Base-by-base conservation (phyloP, 2,329 filamentous ascomycete genomes). In the Colletotrichum sp. region DNA sequence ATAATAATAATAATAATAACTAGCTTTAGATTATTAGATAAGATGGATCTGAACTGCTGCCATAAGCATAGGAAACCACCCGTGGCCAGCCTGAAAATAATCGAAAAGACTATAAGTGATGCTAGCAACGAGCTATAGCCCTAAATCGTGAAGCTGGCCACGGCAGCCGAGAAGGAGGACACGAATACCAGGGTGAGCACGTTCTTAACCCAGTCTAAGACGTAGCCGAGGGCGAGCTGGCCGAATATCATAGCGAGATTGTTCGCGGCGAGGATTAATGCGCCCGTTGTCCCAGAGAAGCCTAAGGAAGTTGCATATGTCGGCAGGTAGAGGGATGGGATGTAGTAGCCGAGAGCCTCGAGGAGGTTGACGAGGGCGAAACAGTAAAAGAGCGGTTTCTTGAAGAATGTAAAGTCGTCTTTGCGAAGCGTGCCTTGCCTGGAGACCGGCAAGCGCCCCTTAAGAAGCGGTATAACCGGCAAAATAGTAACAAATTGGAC, bases 41-140 rank as follows among this genome's bases (percentile, higher is more conserved):
- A 75, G 21, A 78, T 68, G 1, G 79, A 76, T 3, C 81, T 80
- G 60, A 83, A 82, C 57, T 79, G 80, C 16, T 78, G 74, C 80
- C 79, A 82, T 0, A 81, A 70, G 7, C 80, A 77, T 0, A 77
- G 78, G 57, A 78, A 83, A 0, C 77, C 80, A 7, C 90, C 88
- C 0, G 90, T 90, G 67, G 92, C 92, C 81, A 91, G 88, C 0
- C 91, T 91, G 78, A 90, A 93, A 0, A 87, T 82, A 4, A 91
- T 80, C 5, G 88, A 86, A 79, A 92, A 93, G 1, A 88, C 77
- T 1, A 88, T 82, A 2, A 92, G 82, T 1, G 88, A 80, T 1
- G 85, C 85, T 5, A 88, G 82, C 1, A 84, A 84, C 0, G 83
- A 85, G 3, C 87, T 86, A 13, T 91, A 80, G 0, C 90, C 91